Evolutionary conservation across 2,329 filamentous ascomycete species (phyloP).

Genomic region (Eurotiales sp.): DNA sequence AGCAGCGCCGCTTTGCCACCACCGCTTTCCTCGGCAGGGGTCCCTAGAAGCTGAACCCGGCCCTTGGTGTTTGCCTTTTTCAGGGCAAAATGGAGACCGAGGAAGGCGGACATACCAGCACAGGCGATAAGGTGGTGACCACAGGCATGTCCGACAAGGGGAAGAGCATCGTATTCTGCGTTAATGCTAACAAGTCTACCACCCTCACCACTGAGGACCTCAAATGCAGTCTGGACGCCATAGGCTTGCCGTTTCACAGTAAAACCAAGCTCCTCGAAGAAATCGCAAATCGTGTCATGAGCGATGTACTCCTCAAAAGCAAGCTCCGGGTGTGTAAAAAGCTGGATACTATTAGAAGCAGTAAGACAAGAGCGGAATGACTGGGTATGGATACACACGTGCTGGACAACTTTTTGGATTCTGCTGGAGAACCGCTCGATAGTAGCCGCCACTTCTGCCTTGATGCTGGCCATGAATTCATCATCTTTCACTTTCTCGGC

Average conservation of each 20-base stretch:
- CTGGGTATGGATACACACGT: too few relatives aligned
- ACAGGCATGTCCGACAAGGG: slow-evolving; percentile 18
- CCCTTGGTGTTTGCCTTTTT: too few relatives aligned
- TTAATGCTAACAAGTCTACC: slow-evolving; percentile 16
- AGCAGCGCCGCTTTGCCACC: slow-evolving; percentile 31
- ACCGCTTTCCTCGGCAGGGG: slow-evolving; percentile 23
- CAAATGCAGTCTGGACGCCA: slow-evolving; percentile 9
- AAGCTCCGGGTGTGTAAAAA: slow-evolving; percentile 15
- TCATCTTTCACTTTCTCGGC: too few relatives aligned
- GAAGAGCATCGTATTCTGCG: slow-evolving; percentile 20
- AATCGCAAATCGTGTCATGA: slow-evolving; percentile 10
- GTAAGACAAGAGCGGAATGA: too few relatives aligned
- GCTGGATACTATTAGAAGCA: too few relatives aligned
- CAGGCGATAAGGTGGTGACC: slow-evolving; percentile 23
- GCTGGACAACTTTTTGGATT: too few relatives aligned
- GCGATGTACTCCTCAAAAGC: slow-evolving; percentile 16
- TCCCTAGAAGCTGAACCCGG: slow-evolving; percentile 24
- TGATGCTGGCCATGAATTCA: too few relatives aligned
- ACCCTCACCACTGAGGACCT: background rate
- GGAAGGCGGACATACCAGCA: slow-evolving; percentile 14
- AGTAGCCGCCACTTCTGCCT: too few relatives aligned
- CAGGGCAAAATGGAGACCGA: slow-evolving; percentile 4
- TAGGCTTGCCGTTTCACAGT: slow-evolving; percentile 13
- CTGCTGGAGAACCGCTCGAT: too few relatives aligned
- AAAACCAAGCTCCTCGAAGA: slow-evolving; percentile 12